These are phyloP conservation scores for Penicillium sp. DNA, from an alignment of 2,329 filamentous ascomycete genomes.

Conservation along the genomic window DNA sequence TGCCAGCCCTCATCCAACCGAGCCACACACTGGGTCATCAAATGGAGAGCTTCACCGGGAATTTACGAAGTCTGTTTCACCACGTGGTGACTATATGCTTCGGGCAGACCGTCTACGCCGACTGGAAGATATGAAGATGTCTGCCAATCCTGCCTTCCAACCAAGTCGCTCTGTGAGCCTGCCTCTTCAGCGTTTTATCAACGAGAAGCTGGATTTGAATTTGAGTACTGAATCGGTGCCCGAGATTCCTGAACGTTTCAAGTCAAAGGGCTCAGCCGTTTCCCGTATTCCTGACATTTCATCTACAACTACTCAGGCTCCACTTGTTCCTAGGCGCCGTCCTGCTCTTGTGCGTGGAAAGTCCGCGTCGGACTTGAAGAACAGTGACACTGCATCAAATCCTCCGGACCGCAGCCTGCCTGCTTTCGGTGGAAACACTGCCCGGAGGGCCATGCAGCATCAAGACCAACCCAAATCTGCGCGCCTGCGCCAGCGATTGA, in stretches of 20 bases:
- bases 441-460: conserved; percentile 19
- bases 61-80: conserved; percentile 19
- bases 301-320: conserved; percentile 7
- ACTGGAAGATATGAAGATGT: conserved; percentile 26
- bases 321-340: conserved; percentile 7
- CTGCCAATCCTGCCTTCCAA: conserved; percentile 23
- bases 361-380: conserved; percentile 18
- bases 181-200: conserved; percentile 42
- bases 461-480: conserved; percentile 23
- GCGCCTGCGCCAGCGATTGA: conserved; percentile 31
- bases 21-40: conserved; percentile 28
- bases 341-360: conserved; percentile 18
- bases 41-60: conserved; percentile 25
- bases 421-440: conserved; percentile 15
- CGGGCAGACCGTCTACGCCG: conserved; percentile 33
- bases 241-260: conserved; percentile 8
- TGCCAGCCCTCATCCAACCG: conserved; percentile 30
- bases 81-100: conserved; percentile 28
- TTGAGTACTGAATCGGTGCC: conserved; percentile 20
- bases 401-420: conserved; percentile 20
- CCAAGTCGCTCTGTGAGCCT: conserved; percentile 36
- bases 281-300: background rate
- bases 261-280: conserved; percentile 18
- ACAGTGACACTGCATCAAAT: conserved; percentile 15
- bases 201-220: conserved; percentile 35